Base-by-base conservation (phyloP, 1,284 basidiomycete genomes). In the Trichosporon sp. region DNA sequence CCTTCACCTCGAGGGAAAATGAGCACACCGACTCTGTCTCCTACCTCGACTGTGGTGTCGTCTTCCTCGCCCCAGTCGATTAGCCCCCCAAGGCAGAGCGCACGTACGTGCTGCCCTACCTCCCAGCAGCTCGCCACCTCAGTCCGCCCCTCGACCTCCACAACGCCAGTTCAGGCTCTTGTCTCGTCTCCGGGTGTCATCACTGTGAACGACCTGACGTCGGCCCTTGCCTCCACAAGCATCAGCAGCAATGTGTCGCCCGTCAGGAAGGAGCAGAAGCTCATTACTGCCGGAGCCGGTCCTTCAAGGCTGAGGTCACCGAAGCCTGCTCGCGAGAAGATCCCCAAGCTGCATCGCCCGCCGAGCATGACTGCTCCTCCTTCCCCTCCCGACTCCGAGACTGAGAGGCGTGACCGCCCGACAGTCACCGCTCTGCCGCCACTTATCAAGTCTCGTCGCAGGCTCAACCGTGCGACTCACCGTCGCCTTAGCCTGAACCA, bases 371-470 rank as follows among this genome's bases (percentile, higher is more conserved):
- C 25, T 16, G 49, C 27, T 8, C 49, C 49, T n/a, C 49, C 49
- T n/a, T 54, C 49, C 11, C 49, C 49, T 13, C 49, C 49, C 49
- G 49, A 54, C 49, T 54, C 49, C n/a, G 49, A 54, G 49, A 54
- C 49, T 27, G 49, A 54, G 16, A 54, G 31, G 49, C 25, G 31
- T 4, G 13, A 27, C 27, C 25, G 49, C 25, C 25, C 49, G 27
- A 27, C 25, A 9, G 27, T 54, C 21, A 16, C 49, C 25, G 25
- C 27, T 16, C 49, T 54, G 9, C 49, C 49, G 6, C 49, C 49
- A 27, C 49, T 54, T 25, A 54, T 54, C 49, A 54, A 54, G 49
- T 27, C 49, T 27, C 49, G 49, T 31, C 49, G 49, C 25, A 27
- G 49, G 25, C 49, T 54, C 14, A 54, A 54, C 25, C 49, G 49